Conservation (phyloP, 352 stramenopile genomes). For the Phytopythium ostracodes region DNA sequence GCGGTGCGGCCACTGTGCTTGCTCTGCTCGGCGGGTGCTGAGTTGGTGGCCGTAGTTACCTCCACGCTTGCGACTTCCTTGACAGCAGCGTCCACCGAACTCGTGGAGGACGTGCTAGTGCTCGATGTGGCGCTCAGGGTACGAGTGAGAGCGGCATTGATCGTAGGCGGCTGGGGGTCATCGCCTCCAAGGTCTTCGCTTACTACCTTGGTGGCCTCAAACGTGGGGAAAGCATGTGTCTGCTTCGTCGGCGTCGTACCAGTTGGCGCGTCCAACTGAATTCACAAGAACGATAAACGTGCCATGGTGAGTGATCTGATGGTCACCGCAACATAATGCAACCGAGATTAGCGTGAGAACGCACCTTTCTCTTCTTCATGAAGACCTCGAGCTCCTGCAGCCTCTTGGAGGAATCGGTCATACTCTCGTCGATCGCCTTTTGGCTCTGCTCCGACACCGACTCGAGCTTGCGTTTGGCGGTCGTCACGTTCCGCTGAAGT, state of each 20-base stretch:
- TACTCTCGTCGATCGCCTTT: conserved; percentile 22
- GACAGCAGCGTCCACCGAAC: conserved; percentile 5
- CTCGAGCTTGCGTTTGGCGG: conserved; percentile 29
- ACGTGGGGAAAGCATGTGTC: conserved; percentile 29
- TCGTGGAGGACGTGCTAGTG: conserved; percentile 3
- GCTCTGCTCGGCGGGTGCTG: background rate
- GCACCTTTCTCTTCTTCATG: conserved; percentile 51
- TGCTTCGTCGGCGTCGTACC: conserved; percentile 45
- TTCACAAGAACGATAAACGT: background rate
- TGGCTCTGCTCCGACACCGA: conserved; percentile 18
- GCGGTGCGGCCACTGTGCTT: conserved; percentile 3
- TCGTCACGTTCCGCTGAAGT: conserved; percentile 22
- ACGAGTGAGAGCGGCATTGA: conserved; percentile 8
- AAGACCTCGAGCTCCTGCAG: conserved; percentile 34
- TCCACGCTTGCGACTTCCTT: conserved; percentile 10
- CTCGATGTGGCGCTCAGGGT: background rate
- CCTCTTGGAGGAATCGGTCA: conserved; percentile 23
- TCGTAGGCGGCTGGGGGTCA: background rate
- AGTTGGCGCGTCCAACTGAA: conserved; percentile 31
- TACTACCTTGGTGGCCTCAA: conserved; percentile 32
- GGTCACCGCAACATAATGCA: background rate
- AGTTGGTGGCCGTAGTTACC: background rate
- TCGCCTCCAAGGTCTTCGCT: conserved; percentile 2
- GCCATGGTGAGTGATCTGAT: background rate
- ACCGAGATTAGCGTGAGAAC: background rate